phyloP scores from a whole-genome alignment of 2,329 filamentous ascomycete species.

The Lojkania enalia region DNA sequence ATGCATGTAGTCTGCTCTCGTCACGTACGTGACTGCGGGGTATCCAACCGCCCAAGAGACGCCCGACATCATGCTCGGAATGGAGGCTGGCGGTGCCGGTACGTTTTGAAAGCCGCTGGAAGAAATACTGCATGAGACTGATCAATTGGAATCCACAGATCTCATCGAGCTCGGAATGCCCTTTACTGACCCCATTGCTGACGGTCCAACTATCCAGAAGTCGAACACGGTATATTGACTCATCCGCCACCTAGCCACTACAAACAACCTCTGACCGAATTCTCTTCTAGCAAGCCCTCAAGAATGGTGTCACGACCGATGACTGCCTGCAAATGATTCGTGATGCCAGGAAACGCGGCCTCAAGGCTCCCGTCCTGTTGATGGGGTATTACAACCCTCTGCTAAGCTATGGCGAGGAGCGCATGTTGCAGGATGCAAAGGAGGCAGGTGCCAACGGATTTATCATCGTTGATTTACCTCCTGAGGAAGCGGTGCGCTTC shows the following conservation, averaged over 20 bases:
- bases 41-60: slow-evolving; percentile 84
- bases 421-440: slow-evolving; percentile 80
- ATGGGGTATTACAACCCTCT: slow-evolving; percentile 99
- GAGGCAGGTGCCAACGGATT: slow-evolving; percentile 90
- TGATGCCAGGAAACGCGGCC: slow-evolving; percentile 73
- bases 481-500: slow-evolving; percentile 93
- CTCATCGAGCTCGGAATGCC: slow-evolving; percentile 94
- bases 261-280: slow-evolving; percentile 19
- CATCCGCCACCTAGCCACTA: slow-evolving; percentile 21
- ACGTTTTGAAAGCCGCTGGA: slow-evolving; percentile 36
- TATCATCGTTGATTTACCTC: slow-evolving; percentile 93
- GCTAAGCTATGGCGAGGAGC: slow-evolving; percentile 90
- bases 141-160: slow-evolving; percentile 58
- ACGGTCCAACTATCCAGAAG: slow-evolving; percentile 95
- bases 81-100: slow-evolving; percentile 94
- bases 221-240: slow-evolving; percentile 73
- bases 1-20: slow-evolving; percentile 70
- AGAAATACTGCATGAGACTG: not conserved
- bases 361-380: slow-evolving; percentile 81
- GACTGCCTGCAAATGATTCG: slow-evolving; percentile 82
- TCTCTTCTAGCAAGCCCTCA: slow-evolving; percentile 64
- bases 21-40: slow-evolving; percentile 95
- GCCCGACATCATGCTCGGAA: slow-evolving; percentile 78
- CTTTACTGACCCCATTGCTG: slow-evolving; percentile 97
- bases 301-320: slow-evolving; percentile 84